Percentiles rank a stretch among this genome's conserved stretches.
phyloP scores from a whole-genome alignment of 2,329 filamentous ascomycete genomes.

The Phoma sp. region DNA sequence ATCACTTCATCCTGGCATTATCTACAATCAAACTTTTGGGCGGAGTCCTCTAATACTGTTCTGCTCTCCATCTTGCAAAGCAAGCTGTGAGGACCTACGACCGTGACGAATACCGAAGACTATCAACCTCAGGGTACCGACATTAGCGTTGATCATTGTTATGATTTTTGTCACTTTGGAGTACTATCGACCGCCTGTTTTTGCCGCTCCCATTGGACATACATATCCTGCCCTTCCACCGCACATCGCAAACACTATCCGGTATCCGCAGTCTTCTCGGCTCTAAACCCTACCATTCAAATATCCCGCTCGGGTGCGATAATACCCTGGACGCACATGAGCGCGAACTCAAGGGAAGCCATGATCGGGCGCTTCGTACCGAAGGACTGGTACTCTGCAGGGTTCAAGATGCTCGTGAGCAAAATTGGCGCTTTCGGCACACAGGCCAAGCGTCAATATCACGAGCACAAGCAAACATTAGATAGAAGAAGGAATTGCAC shows the following conservation, averaged over 20 bases:
- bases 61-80: constrained; percentile 34
- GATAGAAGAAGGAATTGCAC: constrained; percentile 17
- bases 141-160: constrained; percentile 49
- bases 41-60: constrained; percentile 18
- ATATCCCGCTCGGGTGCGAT: neutral
- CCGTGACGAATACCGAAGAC: constrained; percentile 49
- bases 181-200: constrained; percentile 15
- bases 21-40: constrained; percentile 17
- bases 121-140: constrained; percentile 50
- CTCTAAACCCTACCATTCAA: constrained; percentile 1
- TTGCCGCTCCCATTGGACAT: constrained; percentile 19
- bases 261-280: constrained; percentile 41
- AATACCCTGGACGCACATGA: neutral
- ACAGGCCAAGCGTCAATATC: constrained; percentile 1
- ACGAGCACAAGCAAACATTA: constrained; percentile 18
- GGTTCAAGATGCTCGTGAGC: constrained; percentile 17
- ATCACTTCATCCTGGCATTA: constrained; percentile 23
- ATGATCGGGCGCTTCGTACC: constrained; percentile 14
- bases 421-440: constrained; percentile 8
- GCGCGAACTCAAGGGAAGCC: constrained; percentile 3
- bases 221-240: constrained; percentile 28
- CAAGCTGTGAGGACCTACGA: constrained; percentile 42
- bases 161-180: constrained; percentile 29
- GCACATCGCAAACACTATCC: constrained; percentile 38
- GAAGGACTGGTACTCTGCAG: constrained; percentile 8